Percentiles rank a stretch among this genome's conserved stretches.
Conservation (phyloP, 176 grass and related monocot genomes). For the Carex scoparia region DNA sequence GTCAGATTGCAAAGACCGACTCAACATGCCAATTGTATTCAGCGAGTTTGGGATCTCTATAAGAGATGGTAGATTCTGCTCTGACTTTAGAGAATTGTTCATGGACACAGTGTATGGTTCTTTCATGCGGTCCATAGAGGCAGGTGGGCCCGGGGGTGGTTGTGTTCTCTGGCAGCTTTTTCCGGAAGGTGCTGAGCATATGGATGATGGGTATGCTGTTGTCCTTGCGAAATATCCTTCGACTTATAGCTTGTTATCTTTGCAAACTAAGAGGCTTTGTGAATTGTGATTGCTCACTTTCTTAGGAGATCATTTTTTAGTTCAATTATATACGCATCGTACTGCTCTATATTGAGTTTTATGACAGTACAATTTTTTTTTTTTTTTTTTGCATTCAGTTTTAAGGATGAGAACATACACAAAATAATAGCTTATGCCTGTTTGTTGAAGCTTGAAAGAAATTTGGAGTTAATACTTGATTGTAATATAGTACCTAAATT, state of each 20-base stretch:
- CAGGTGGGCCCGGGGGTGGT: slow-evolving; percentile 54
- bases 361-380: background rate
- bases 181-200: slow-evolving; percentile 66
- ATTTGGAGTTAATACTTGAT: background rate
- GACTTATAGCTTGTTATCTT: slow-evolving; percentile 34
- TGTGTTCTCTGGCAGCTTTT: slow-evolving; percentile 89
- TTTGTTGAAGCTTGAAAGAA: background rate
- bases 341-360: background rate
- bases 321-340: background rate
- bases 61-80: slow-evolving; percentile 52
- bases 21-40: slow-evolving; percentile 63
- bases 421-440: background rate
- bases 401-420: background rate
- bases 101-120: slow-evolving; percentile 52
- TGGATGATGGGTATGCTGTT: slow-evolving; percentile 85
- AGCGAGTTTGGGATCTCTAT: slow-evolving; percentile 77
- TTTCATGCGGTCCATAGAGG: slow-evolving; percentile 43
- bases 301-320: background rate
- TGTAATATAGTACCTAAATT: background rate
- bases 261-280: slow-evolving; percentile 40
- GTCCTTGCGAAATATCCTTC: slow-evolving; percentile 54
- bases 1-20: slow-evolving; percentile 54
- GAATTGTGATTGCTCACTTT: background rate
- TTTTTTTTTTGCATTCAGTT: background rate
- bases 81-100: slow-evolving; percentile 51